A percentile compares a stretch with the other conserved stretches of the same genome.
phyloP scores from a whole-genome alignment of 2,329 filamentous ascomycete species.

The Chaetothyriales sp. region DNA sequence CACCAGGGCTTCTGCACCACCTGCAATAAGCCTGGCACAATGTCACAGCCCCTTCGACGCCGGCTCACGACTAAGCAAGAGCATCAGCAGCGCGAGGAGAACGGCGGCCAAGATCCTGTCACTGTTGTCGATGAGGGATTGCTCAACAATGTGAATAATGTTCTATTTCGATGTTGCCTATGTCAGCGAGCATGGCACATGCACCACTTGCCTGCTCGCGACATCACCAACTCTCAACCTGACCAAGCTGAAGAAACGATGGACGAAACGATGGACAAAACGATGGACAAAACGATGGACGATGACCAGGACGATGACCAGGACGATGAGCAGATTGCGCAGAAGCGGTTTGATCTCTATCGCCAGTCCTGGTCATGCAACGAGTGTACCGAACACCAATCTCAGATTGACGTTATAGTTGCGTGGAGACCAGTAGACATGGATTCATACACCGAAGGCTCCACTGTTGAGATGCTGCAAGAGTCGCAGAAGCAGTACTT shows the following conservation, averaged over 20 bases:
- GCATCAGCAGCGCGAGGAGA: conserved; percentile 65
- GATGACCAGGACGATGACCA: too few species aligned
- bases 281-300: too few species aligned
- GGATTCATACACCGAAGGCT: conserved; percentile 38
- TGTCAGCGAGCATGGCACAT: conserved; percentile 74
- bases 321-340: conserved; percentile 37
- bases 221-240: conserved; percentile 14
- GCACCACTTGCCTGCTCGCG: conserved; percentile 54
- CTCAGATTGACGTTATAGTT: conserved; percentile 62
- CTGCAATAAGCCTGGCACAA: conserved; percentile 49
- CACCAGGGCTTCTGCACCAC: conserved; percentile 54
- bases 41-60: conserved; percentile 61
- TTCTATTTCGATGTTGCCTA: conserved; percentile 66
- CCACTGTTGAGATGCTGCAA: conserved; percentile 39
- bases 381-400: conserved; percentile 50
- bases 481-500: conserved; percentile 85
- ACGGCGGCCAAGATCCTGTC: conserved; percentile 63
- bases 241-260: conserved; percentile 22
- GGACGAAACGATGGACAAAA: too few species aligned
- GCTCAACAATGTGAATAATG: conserved; percentile 58
- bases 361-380: conserved; percentile 62
- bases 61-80: conserved; percentile 65
- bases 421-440: conserved; percentile 67
- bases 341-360: conserved; percentile 57
- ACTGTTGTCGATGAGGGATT: conserved; percentile 45